Evolutionary conservation across 2,329 filamentous ascomycete species (phyloP).

Genomic region (Colletotrichum phormii): DNA sequence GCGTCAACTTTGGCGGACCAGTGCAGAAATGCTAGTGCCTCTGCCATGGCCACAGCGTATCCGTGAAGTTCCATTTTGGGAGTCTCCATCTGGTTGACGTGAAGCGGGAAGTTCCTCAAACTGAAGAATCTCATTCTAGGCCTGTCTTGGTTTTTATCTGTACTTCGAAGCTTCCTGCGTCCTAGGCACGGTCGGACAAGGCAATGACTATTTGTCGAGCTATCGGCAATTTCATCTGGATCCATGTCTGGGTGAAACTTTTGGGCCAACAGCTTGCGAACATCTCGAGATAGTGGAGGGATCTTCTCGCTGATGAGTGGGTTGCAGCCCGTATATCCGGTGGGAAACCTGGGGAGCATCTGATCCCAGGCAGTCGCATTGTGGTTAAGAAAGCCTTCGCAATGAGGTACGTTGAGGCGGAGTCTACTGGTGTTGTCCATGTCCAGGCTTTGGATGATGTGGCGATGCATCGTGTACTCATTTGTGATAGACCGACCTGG

Average conservation of each 20-base stretch:
- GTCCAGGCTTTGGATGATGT: background rate
- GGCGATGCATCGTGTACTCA: constrained; percentile 35
- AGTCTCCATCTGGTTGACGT: constrained; percentile 61
- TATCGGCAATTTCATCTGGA: constrained; percentile 27
- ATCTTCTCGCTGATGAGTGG: constrained; percentile 46
- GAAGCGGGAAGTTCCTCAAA: constrained; percentile 61
- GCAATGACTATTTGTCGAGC: constrained; percentile 55
- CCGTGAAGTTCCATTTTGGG: constrained; percentile 47
- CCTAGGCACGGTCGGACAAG: constrained; percentile 63
- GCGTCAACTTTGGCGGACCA: constrained; percentile 61
- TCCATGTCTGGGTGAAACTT: constrained; percentile 34
- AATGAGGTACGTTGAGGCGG: constrained; percentile 3
- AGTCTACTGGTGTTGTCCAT: background rate
- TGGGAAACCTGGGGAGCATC: constrained; percentile 39
- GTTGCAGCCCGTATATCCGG: constrained; percentile 40
- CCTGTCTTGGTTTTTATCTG: background rate
- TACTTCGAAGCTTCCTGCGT: constrained; percentile 39
- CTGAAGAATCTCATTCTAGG: constrained; percentile 45
- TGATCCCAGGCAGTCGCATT: constrained; percentile 29
- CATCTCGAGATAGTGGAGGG: constrained; percentile 33
- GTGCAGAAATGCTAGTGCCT: constrained; percentile 61
- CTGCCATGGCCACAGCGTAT: constrained; percentile 60
- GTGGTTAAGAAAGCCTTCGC: background rate
- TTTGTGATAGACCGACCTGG: constrained; percentile 34
- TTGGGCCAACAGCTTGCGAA: constrained; percentile 37